Evolutionary conservation across 352 stramenopile genomes (phyloP), one percentile per base, ranked within the genome.

Genomic region (Pythium guiyangense): DNA sequence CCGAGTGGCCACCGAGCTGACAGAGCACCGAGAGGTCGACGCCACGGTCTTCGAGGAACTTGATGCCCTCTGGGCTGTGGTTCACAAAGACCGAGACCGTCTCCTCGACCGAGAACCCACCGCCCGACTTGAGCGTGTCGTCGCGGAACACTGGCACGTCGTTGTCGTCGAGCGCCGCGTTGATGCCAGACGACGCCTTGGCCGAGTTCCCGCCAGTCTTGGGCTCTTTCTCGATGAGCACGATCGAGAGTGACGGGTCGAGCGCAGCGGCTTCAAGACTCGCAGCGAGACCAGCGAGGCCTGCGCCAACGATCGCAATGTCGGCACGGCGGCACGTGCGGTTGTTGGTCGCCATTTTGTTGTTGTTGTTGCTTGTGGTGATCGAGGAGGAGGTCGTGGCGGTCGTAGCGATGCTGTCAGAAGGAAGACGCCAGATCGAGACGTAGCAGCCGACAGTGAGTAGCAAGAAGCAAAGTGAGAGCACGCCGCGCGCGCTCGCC

Each of bases 111-210:
- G 80, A 80, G 35, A 87, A 69, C 1, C 84, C 86, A 18, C 80
- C 84, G 40, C 86, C 86, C 12, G 77, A 93, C 51, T 74, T 71
- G 35, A 94, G 53, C 39, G 79, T 96, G 67, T 95, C 78, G 31
- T 79, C 49, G 42, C 85, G 73, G 59, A 93, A 94, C 48, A 83
- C 59, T 20, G 72, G 66, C 29, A 77, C 67, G 40, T 90, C 79
- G 2, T 84, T 75, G 2, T 57, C 49, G 22, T 74, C 77, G 29
- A 92, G 54, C 8, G 84, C 86, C 0, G 65, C 84, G 57, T 97
- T 97, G 66, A 97, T 97, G 26, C 90, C 88, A 11, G 73, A 93
- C 6, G 84, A 95, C 8, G 88, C 90, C 57, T 97, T 97, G 58
- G 86, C 84, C 27, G 84, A 96, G 69, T 97, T 97, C 37, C 90